A percentile compares a stretch with the other conserved stretches of the same genome.
Conservation (phyloP, 148 eudicot genomes). For the Vaccinium corymbosum region DNA sequence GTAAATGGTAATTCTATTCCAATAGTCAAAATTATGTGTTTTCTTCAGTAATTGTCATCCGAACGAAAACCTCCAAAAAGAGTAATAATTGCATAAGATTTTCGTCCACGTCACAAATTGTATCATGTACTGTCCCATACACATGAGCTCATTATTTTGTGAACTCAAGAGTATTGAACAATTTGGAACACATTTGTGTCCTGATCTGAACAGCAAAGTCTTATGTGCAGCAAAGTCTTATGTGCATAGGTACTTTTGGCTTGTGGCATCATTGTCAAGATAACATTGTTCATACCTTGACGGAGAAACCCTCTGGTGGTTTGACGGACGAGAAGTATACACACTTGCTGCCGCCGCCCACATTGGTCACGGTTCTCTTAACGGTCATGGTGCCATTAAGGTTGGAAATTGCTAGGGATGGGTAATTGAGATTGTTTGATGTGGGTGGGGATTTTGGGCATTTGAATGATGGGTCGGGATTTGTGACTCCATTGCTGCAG, state of each 20-base stretch:
- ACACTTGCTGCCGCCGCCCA: slow-evolving; percentile 43
- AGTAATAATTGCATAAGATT: too few relatives aligned
- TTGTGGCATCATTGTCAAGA: not conserved
- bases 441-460: slow-evolving; percentile 53
- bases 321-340: slow-evolving; percentile 40
- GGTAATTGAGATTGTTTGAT: slow-evolving; percentile 54
- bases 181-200: not conserved
- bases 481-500: slow-evolving; percentile 41
- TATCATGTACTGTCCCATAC: not conserved
- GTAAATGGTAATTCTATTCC: not conserved
- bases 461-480: slow-evolving; percentile 38
- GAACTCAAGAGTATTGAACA: not conserved
- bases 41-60: too few relatives aligned
- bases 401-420: slow-evolving; percentile 60
- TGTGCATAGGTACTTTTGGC: not conserved
- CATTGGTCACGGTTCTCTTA: slow-evolving; percentile 62
- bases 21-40: too few relatives aligned
- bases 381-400: slow-evolving; percentile 45
- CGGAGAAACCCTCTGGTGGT: slow-evolving; percentile 56
- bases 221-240: not conserved
- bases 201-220: not conserved
- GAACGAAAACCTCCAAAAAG: too few relatives aligned
- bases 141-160: not conserved
- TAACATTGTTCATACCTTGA: slow-evolving; percentile 39
- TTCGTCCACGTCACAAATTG: not conserved